Conservation (phyloP, 805 yeast species). For the Saccharomyces cerevisiae region DNA sequence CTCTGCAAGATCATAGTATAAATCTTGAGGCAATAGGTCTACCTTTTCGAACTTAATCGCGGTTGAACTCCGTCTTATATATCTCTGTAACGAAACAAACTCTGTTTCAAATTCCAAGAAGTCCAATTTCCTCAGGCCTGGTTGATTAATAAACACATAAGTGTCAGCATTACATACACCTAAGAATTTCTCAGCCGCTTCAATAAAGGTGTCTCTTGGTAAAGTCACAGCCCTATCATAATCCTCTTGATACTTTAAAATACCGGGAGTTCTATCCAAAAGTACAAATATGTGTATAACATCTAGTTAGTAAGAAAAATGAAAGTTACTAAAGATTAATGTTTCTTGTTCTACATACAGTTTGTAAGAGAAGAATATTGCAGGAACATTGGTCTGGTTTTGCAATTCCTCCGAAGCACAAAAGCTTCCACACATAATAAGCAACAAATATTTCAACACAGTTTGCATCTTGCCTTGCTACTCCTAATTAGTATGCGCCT, state of each 20-base stretch:
- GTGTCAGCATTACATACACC: conserved; percentile 46
- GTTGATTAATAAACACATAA: conserved; percentile 47
- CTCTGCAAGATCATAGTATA: conserved; percentile 15
- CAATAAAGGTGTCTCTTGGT: conserved; percentile 24
- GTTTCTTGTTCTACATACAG: conserved; percentile 6
- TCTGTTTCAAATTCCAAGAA: conserved; percentile 33
- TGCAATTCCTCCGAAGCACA: neutral
- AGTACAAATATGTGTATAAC: neutral
- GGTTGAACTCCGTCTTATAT: conserved; percentile 51
- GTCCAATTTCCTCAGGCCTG: conserved; percentile 44
- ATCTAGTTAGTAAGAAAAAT: conserved; percentile 1
- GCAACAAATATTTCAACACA: neutral
- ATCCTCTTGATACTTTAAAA: conserved; percentile 14
- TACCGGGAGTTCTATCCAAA: conserved; percentile 17
- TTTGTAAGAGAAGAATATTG: conserved; percentile 14
- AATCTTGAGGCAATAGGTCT: conserved; percentile 17
- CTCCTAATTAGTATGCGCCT: neutral
- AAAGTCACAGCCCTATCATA: conserved; percentile 10
- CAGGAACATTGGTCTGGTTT: conserved; percentile 13
- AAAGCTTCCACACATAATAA: neutral
- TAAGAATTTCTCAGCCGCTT: conserved; percentile 28
- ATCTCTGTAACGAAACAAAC: conserved; percentile 44
- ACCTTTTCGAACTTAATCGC: conserved; percentile 50
- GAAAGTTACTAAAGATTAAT: neutral
- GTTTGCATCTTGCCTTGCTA: neutral